These are phyloP conservation scores for Carallia brachiata DNA, from an alignment of 345 rosid genomes.

Conservation along the genomic window DNA sequence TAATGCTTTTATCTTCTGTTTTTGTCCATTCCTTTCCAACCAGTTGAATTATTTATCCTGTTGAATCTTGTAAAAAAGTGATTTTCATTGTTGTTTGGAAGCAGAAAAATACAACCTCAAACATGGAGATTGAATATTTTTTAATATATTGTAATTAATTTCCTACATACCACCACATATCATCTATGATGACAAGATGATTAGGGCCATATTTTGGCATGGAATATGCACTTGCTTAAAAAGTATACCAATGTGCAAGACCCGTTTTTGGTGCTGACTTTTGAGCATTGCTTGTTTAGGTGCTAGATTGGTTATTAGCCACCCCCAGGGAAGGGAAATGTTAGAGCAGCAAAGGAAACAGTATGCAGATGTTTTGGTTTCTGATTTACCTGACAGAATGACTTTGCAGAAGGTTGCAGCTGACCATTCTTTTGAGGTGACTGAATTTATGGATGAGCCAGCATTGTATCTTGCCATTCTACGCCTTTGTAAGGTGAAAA, in stretches of 20 bases:
- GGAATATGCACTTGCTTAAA: not conserved
- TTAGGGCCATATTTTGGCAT: not conserved
- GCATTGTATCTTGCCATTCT: slow-evolving; percentile 71
- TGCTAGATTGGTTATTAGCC: slow-evolving; percentile 76
- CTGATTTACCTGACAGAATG: slow-evolving; percentile 70
- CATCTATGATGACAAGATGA: not conserved
- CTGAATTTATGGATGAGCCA: slow-evolving; percentile 61
- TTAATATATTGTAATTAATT: not conserved
- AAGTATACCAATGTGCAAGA: not conserved
- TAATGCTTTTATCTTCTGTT: not conserved
- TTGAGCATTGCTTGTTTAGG: slow-evolving; percentile 38
- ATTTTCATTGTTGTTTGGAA: not conserved
- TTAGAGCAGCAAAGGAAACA: slow-evolving; percentile 61
- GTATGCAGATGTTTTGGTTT: slow-evolving; percentile 56
- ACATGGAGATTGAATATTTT: not conserved
- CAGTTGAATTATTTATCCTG: not conserved
- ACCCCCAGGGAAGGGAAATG: slow-evolving; percentile 68
- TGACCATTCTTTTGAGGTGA: slow-evolving; percentile 52
- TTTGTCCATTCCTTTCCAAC: not conserved
- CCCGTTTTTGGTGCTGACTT: slow-evolving; percentile 6
- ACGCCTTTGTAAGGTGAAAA: slow-evolving; percentile 28
- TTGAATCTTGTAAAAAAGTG: not conserved
- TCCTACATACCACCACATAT: not conserved
- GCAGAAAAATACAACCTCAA: not conserved
- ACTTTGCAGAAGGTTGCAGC: slow-evolving; percentile 53